Base-by-base conservation (phyloP, 169 alveolate species). In the Cryptosporidium baileyi region DNA sequence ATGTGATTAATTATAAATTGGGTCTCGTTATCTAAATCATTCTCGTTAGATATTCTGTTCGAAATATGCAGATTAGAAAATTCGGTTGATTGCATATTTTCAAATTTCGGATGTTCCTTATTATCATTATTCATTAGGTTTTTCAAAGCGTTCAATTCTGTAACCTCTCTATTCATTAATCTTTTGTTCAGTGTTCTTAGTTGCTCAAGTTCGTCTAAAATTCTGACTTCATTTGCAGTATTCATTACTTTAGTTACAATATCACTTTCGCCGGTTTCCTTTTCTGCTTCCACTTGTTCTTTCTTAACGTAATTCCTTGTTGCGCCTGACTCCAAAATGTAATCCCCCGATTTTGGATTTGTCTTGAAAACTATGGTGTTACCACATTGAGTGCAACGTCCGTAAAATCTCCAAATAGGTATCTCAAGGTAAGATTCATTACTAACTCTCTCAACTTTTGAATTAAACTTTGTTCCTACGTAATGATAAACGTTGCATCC, bases 391-490 rank as follows among this genome's bases (percentile, higher is more conserved):
- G 97, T 96, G 74, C 99, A 98, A 67, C 97, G 96, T 61, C 98
- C 99, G 92, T 96, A 96, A 94, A 98, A 97, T 40, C 99, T 92
- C 94, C 97, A 96, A 52, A 96, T 95, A 60, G 95, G 96, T 2
- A 97, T 96, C 34, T 99, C 99, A 60, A 97, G 89, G 90, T 98
- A 98, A 67, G 95, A 96, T 81, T 96, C 99, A 45, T 96, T 98
- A 85, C 82, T 89, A 52, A 95, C 93, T 60, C 96, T 95, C 91
- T 96, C 98, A 4, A 93, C 97, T 49, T 95, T 85, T 60, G 96
- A 92, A 91, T 98, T 98, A 90, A 97, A 97, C 92, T 98, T 98
- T 41, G 99, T 98, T n/a, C 99, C 99, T 47, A 98, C 98, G 81
- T 97, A 97, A 26, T 97, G 95, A 90, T 96, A 97, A 60, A 95